Evolutionary conservation across 345 rosid species (phyloP).

Genomic region (Bruguiera parviflora): DNA sequence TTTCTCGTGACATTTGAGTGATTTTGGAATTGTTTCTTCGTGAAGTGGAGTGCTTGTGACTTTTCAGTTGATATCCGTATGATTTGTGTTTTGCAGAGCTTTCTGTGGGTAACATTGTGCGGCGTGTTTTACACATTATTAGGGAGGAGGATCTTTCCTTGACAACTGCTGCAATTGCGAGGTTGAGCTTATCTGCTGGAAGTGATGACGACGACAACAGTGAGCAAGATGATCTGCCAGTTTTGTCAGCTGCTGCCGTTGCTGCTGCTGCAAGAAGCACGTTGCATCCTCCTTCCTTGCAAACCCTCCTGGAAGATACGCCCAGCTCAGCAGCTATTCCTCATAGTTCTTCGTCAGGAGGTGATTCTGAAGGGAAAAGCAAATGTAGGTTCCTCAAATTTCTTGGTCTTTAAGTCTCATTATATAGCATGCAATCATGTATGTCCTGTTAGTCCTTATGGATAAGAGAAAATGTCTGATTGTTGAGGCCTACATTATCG

Average conservation of each 20-base stretch:
- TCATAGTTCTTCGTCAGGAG: constrained; percentile 70
- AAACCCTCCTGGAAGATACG: constrained; percentile 62
- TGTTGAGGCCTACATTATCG: no score
- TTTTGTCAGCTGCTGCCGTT: constrained; percentile 62
- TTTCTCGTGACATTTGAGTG: neutral
- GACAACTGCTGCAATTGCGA: constrained; percentile 57
- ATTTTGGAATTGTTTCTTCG: neutral
- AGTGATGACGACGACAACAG: constrained; percentile 49
- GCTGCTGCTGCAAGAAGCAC: constrained; percentile 82
- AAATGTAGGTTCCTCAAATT: constrained; percentile 40
- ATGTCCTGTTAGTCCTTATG: no score
- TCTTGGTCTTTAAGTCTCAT: neutral
- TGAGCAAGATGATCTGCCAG: constrained; percentile 43
- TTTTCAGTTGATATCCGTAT: neutral
- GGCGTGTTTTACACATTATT: constrained; percentile 80
- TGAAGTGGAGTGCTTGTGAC: neutral
- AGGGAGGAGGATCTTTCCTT: constrained; percentile 84
- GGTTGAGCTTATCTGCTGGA: constrained; percentile 46
- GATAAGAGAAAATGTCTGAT: no score
- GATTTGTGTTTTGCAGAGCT: constrained; percentile 60
- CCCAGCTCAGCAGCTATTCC: constrained; percentile 58
- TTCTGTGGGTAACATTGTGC: constrained; percentile 83
- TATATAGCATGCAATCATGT: no score
- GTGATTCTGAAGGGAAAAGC: constrained; percentile 88
- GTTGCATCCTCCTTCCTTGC: constrained; percentile 75